Conservation (phyloP, 192 early-diverging fungal genomes). For the Backusella morwellensis region DNA sequence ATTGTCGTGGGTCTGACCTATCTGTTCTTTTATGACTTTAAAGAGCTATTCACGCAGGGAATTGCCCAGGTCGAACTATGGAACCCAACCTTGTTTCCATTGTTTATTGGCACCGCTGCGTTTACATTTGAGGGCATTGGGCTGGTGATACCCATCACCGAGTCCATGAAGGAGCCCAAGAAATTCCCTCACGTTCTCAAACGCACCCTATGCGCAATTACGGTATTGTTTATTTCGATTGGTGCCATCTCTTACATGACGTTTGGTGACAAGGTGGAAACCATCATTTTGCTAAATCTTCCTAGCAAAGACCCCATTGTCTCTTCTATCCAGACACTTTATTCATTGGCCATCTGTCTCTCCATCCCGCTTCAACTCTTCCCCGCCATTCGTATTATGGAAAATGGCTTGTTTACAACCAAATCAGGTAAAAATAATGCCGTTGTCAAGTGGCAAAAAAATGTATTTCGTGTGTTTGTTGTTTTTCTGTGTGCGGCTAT, state of each 20-base stretch:
- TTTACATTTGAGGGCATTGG: slow-evolving; percentile 96
- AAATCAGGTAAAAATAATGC: slow-evolving; percentile 53
- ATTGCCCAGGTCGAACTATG: slow-evolving; percentile 58
- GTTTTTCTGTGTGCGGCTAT: slow-evolving; percentile 56
- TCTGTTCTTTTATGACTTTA: slow-evolving; percentile 76
- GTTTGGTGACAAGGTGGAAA: slow-evolving; percentile 69
- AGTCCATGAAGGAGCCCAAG: slow-evolving; percentile 56
- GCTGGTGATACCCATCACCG: slow-evolving; percentile 48
- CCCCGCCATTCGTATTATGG: slow-evolving; percentile 70
- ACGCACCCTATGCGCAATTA: slow-evolving; percentile 43
- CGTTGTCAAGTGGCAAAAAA: slow-evolving; percentile 76
- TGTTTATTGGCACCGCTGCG: slow-evolving; percentile 92
- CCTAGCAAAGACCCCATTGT: slow-evolving; percentile 53
- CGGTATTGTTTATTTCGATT: slow-evolving; percentile 42
- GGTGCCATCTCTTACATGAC: slow-evolving; percentile 59
- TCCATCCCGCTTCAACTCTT: slow-evolving; percentile 74
- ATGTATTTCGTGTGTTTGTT: slow-evolving; percentile 55
- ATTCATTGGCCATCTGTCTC: slow-evolving; percentile 73
- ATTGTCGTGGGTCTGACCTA: slow-evolving; percentile 85
- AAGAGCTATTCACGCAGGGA: slow-evolving; percentile 56
- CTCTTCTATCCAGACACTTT: slow-evolving; percentile 62
- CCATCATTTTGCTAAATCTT: slow-evolving; percentile 71
- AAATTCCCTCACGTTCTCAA: slow-evolving; percentile 51
- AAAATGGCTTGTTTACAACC: slow-evolving; percentile 55
- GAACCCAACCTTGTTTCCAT: slow-evolving; percentile 77